phyloP scores from a whole-genome alignment of 331 rosid genomes.

The Saraca asoca region DNA sequence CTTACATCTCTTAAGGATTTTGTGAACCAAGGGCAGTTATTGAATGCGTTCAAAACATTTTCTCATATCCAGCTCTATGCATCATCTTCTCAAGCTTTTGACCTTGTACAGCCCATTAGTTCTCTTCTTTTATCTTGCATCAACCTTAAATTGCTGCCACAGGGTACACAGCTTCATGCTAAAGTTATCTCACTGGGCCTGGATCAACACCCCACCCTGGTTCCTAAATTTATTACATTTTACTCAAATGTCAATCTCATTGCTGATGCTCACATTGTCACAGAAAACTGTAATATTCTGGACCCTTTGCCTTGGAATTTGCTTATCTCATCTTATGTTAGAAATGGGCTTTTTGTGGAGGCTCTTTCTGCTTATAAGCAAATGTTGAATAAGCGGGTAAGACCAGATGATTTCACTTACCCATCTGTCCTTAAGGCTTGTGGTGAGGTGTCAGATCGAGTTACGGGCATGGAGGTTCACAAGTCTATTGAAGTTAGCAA shows the following conservation, averaged over 20 bases:
- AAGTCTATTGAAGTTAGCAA: constrained; percentile 54
- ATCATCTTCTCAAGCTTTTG: constrained; percentile 40
- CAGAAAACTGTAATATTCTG: constrained; percentile 50
- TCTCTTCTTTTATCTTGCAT: constrained; percentile 62
- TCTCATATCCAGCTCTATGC: constrained; percentile 47
- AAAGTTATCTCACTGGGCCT: constrained; percentile 59
- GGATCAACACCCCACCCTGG: constrained; percentile 56
- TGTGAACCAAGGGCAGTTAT: constrained; percentile 47
- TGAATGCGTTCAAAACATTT: constrained; percentile 61
- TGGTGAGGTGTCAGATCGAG: constrained; percentile 61
- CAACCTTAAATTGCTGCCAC: constrained; percentile 45
- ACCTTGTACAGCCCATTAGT: constrained; percentile 51
- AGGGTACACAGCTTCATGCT: constrained; percentile 77
- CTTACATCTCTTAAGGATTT: constrained; percentile 54
- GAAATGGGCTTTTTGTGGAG: constrained; percentile 47
- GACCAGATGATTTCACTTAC: constrained; percentile 80
- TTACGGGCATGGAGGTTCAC: constrained; percentile 69
- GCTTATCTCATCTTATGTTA: constrained; percentile 66
- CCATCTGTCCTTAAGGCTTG: constrained; percentile 89
- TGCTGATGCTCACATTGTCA: constrained; percentile 55
- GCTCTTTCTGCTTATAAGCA: constrained; percentile 64
- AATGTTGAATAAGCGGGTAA: constrained; percentile 59
- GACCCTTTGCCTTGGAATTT: constrained; percentile 81
- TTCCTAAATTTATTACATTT: constrained; percentile 64
- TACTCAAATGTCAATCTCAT: constrained; percentile 53